phyloP scores from a whole-genome alignment of 345 rosid species.

The Lumnitzera racemosa region DNA sequence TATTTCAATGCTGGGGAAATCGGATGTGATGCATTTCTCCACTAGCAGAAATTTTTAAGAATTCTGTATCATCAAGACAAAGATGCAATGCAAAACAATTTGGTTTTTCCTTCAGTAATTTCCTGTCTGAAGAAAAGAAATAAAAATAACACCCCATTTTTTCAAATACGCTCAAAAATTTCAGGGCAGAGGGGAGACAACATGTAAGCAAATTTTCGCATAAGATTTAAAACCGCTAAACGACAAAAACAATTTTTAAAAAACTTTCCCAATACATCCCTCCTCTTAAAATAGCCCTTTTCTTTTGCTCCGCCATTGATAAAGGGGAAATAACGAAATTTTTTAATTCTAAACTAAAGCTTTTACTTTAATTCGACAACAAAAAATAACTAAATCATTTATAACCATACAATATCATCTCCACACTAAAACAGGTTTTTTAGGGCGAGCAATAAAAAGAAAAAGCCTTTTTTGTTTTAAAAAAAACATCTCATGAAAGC shows the following conservation, averaged over 20 bases:
- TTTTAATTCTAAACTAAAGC: neutral
- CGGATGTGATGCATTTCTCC: slow-evolving; percentile 82
- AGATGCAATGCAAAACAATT: slow-evolving; percentile 65
- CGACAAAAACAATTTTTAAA: slow-evolving; percentile 62
- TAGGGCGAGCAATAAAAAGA: neutral
- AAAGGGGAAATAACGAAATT: slow-evolving; percentile 12
- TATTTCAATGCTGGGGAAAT: slow-evolving; percentile 73
- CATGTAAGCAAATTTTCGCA: slow-evolving; percentile 2
- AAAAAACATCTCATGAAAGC: too few species aligned
- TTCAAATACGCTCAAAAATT: too few species aligned
- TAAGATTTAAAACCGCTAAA: slow-evolving; percentile 59
- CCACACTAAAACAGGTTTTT: neutral
- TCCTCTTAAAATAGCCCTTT: slow-evolving; percentile 94
- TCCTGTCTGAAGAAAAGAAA: slow-evolving; percentile 56
- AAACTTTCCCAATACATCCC: slow-evolving; percentile 95
- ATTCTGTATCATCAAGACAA: slow-evolving; percentile 47
- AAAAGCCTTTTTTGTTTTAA: too few species aligned
- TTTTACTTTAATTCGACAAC: neutral
- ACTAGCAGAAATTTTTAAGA: slow-evolving; percentile 78
- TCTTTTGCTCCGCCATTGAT: slow-evolving; percentile 71
- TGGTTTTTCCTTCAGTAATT: slow-evolving; percentile 97
- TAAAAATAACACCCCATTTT: neutral
- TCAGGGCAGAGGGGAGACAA: too few species aligned
- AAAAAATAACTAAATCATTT: too few species aligned
- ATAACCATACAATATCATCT: too few species aligned